These are phyloP conservation scores for Domatiomyces catenatus DNA, from an alignment of 2,329 filamentous ascomycete species.

Conservation along the genomic window DNA sequence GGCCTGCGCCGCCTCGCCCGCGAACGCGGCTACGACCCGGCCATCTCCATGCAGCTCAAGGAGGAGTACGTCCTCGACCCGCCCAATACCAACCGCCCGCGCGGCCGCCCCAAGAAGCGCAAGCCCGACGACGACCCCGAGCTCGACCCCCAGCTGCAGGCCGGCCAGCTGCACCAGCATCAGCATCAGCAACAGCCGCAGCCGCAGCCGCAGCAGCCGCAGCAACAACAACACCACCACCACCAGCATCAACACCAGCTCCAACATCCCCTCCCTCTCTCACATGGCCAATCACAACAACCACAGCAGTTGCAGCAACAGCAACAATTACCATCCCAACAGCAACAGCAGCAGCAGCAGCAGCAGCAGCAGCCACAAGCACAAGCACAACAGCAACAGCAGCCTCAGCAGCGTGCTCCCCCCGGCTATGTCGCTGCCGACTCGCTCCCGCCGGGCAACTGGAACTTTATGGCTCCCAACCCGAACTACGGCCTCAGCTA, in stretches of 20 bases:
- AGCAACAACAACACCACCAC: not conserved
- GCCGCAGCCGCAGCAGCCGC: not conserved
- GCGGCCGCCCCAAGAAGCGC: constrained; percentile 18
- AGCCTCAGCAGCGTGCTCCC: not conserved
- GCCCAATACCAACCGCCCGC: constrained; percentile 14
- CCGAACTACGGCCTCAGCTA: not conserved
- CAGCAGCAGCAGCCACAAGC: not conserved
- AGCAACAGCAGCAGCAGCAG: constrained; percentile 1
- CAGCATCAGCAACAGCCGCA: not conserved
- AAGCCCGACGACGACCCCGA: constrained; percentile 17
- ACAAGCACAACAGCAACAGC: not conserved
- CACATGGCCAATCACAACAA: too few species aligned
- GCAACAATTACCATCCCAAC: not conserved
- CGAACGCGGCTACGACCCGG: constrained; percentile 17
- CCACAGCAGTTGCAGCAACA: not conserved
- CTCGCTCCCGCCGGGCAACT: constrained; percentile 17
- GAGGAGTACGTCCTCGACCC: constrained; percentile 18
- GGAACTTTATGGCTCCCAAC: constrained; percentile 17
- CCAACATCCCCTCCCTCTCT: not conserved
- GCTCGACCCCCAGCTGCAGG: constrained; percentile 18
- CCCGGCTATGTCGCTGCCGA: constrained; percentile 5
- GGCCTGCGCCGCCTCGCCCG: constrained; percentile 15
- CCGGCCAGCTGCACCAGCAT: not conserved
- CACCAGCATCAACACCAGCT: constrained; percentile 6
- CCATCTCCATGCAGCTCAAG: constrained; percentile 17